phyloP scores from a whole-genome alignment of 2,329 filamentous ascomycete species.

The Elsinoe australis region DNA sequence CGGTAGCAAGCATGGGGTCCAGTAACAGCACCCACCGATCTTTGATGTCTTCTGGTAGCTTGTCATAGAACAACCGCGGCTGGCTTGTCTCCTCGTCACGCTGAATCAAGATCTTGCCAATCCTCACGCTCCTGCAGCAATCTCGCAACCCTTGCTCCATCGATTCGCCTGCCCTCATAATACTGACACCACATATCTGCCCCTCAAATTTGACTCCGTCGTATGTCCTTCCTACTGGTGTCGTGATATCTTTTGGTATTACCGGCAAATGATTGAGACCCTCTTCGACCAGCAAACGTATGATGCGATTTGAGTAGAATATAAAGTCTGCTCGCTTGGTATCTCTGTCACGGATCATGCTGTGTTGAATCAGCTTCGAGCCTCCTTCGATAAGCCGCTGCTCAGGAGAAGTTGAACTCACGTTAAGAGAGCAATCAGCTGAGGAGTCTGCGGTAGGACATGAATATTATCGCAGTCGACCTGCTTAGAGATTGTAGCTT shows the following conservation, averaged over 20 bases:
- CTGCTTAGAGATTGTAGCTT: constrained; percentile 77
- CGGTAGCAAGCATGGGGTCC: constrained; percentile 99
- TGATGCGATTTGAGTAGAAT: constrained; percentile 98
- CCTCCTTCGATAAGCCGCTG: too few species aligned
- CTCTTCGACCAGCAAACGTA: constrained; percentile 91
- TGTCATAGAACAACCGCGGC: constrained; percentile 95
- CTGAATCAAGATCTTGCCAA: constrained; percentile 97
- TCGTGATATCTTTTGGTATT: constrained; percentile 79
- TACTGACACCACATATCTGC: constrained; percentile 96
- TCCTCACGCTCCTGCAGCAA: constrained; percentile 94
- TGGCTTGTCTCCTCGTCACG: constrained; percentile 88
- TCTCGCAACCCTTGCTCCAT: constrained; percentile 97
- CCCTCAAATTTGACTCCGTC: constrained; percentile 90
- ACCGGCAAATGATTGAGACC: constrained; percentile 94
- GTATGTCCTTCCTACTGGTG: constrained; percentile 81
- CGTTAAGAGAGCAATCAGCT: constrained; percentile 95
- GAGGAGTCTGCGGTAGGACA: constrained; percentile 84
- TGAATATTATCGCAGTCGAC: constrained; percentile 81
- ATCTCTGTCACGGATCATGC: constrained; percentile 88
- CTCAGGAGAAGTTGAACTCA: constrained; percentile 54
- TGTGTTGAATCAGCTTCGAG: constrained; percentile 38
- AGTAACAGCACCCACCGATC: constrained; percentile 87
- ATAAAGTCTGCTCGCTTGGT: constrained; percentile 95
- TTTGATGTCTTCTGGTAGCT: constrained; percentile 87
- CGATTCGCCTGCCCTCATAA: constrained; percentile 95